phyloP scores from a whole-genome alignment of 2,329 filamentous ascomycete genomes.

The Alternaria arborescens region DNA sequence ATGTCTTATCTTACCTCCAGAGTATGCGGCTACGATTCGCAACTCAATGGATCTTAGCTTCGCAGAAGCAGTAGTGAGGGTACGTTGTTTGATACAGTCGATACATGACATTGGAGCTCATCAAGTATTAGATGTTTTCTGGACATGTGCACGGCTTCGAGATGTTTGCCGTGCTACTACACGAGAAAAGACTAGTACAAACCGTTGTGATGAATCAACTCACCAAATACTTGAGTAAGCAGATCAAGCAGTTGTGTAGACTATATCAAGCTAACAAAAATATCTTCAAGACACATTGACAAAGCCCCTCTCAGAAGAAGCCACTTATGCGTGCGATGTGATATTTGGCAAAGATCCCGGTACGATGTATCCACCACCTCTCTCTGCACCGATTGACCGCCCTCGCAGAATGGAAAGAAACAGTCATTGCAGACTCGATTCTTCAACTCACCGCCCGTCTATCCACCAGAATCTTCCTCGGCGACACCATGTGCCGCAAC shows the following conservation, averaged over 20 bases:
- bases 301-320: neutral
- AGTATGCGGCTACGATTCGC: neutral
- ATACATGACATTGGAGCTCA: no score
- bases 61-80: neutral
- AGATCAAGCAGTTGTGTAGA: neutral
- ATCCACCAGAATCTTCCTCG: constrained; percentile 41
- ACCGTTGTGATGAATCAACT: neutral
- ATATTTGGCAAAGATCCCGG: neutral
- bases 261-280: no score
- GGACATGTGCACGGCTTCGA: constrained; percentile 3
- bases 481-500: constrained; percentile 49
- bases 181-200: constrained; percentile 1
- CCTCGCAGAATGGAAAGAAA: constrained; percentile 4
- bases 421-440: neutral
- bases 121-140: neutral
- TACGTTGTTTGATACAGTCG: neutral
- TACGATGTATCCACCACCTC: neutral
- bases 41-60: neutral
- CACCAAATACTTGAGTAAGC: constrained; percentile 3
- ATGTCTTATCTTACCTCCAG: neutral
- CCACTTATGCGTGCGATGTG: neutral
- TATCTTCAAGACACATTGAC: neutral
- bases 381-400: neutral
- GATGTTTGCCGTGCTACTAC: neutral
- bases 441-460: constrained; percentile 1